Conservation (phyloP, 495 filamentous ascomycete genomes). For the Neurospora sp. region DNA sequence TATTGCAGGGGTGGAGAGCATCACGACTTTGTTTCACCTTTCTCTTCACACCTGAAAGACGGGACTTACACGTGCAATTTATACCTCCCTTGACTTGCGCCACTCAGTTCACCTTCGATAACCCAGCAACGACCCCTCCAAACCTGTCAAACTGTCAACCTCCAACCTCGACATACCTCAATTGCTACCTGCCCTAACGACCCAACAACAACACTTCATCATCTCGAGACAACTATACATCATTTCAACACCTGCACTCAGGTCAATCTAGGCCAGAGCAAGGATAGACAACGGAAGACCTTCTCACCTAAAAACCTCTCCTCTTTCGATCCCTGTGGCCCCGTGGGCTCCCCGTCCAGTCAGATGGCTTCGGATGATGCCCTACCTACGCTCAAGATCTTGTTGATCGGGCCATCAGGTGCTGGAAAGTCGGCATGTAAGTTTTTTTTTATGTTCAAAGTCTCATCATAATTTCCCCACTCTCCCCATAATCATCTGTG, state of each 20-base stretch:
- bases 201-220: neutral
- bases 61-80: neutral
- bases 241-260: neutral
- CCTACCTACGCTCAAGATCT: constrained; percentile 40
- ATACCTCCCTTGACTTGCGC: neutral
- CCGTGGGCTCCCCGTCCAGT: neutral
- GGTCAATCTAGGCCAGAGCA: neutral
- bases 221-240: neutral
- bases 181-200: neutral
- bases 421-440: constrained; percentile 45
- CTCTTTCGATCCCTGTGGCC: neutral
- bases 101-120: neutral
- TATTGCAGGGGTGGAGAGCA: neutral
- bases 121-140: neutral
- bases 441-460: constrained; percentile 5
- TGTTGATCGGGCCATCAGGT: constrained; percentile 44
- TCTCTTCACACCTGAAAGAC: neutral
- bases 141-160: neutral
- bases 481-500: neutral
- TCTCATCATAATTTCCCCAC: neutral
- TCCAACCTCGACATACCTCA: neutral
- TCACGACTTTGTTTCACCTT: neutral
- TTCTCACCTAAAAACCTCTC: neutral
- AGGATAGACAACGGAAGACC: neutral
- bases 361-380: constrained; percentile 38